These are phyloP conservation scores for Brasenia schreberi DNA, from an alignment of 164 flowering plant genomes.

Conservation along the genomic window DNA sequence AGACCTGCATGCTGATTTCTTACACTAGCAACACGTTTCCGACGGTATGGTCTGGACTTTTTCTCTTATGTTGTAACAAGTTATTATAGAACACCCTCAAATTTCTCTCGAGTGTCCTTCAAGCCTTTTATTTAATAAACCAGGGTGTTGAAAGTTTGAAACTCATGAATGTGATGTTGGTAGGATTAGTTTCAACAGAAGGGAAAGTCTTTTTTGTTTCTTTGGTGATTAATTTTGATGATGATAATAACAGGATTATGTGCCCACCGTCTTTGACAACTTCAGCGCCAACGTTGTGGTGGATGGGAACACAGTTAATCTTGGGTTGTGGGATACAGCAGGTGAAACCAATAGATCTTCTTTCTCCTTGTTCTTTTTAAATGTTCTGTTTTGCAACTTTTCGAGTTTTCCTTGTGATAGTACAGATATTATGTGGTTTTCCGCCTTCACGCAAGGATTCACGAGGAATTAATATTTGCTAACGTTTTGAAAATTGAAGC, in stretches of 20 bases:
- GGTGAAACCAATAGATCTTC: constrained; percentile 22
- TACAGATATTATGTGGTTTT: background rate
- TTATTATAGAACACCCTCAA: too few species aligned
- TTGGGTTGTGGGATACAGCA: constrained; percentile 97
- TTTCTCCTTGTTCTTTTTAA: background rate
- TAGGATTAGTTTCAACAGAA: too few species aligned
- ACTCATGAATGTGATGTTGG: too few species aligned
- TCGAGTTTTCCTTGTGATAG: background rate
- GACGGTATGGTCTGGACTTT: constrained; percentile 25
- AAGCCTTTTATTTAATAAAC: too few species aligned
- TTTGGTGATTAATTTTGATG: background rate
- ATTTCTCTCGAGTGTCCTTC: too few species aligned
- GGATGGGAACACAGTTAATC: constrained; percentile 82
- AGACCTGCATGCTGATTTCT: constrained; percentile 81
- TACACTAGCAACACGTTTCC: constrained; percentile 84
- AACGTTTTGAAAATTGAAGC: too few species aligned
- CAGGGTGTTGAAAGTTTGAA: too few species aligned
- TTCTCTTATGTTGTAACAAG: background rate
- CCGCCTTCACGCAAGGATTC: background rate
- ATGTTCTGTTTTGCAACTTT: background rate
- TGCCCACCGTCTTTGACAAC: constrained; percentile 92
- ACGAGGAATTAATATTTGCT: too few species aligned
- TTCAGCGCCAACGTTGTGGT: constrained; percentile 96
- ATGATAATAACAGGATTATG: constrained; percentile 58
- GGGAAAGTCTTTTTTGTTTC: too few species aligned